phyloP scores from a whole-genome alignment of 2,329 filamentous ascomycete genomes.

The Phialophora chinensis region DNA sequence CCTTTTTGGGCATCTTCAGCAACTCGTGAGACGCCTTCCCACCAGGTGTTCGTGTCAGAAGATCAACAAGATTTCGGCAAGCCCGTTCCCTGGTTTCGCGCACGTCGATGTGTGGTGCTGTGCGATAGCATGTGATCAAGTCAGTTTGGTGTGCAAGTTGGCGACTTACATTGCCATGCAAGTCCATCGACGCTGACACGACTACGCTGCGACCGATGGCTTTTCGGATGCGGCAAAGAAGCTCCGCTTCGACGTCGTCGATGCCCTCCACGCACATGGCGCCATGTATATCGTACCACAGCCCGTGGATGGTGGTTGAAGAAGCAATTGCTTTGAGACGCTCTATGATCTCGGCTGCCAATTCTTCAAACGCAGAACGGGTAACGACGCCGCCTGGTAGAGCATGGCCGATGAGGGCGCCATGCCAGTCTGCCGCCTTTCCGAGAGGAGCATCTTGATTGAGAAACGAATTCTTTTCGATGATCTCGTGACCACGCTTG shows the following conservation, averaged over 20 bases:
- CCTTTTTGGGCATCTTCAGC: slow-evolving; percentile 1
- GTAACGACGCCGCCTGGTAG: slow-evolving; percentile 18
- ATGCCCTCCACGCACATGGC: slow-evolving; percentile 19
- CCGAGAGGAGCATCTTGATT: not conserved
- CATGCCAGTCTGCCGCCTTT: slow-evolving; percentile 3
- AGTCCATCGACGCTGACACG: slow-evolving; percentile 20
- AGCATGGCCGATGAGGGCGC: slow-evolving; percentile 15
- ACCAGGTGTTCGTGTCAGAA: not conserved
- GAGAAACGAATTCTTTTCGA: slow-evolving; percentile 8
- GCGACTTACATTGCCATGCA: slow-evolving; percentile 22
- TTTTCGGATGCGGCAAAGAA: slow-evolving; percentile 13
- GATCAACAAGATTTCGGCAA: slow-evolving; percentile 16
- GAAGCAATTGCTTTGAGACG: slow-evolving; percentile 2
- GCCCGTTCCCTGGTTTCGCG: slow-evolving; percentile 14
- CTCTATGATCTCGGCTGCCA: slow-evolving; percentile 9
- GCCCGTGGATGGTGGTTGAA: slow-evolving; percentile 11
- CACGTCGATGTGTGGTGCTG: slow-evolving; percentile 15
- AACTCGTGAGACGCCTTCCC: not conserved
- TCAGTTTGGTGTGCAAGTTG: slow-evolving; percentile 16
- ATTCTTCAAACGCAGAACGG: slow-evolving; percentile 8
- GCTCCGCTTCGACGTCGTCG: slow-evolving; percentile 15
- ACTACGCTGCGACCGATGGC: slow-evolving; percentile 10
- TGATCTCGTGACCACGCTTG: slow-evolving; percentile 15
- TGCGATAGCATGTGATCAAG: slow-evolving; percentile 17
- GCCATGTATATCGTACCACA: slow-evolving; percentile 21